Evolutionary conservation across 805 yeast species (phyloP), one percentile per base, ranked within the genome.

Genomic region (Candida montana): DNA sequence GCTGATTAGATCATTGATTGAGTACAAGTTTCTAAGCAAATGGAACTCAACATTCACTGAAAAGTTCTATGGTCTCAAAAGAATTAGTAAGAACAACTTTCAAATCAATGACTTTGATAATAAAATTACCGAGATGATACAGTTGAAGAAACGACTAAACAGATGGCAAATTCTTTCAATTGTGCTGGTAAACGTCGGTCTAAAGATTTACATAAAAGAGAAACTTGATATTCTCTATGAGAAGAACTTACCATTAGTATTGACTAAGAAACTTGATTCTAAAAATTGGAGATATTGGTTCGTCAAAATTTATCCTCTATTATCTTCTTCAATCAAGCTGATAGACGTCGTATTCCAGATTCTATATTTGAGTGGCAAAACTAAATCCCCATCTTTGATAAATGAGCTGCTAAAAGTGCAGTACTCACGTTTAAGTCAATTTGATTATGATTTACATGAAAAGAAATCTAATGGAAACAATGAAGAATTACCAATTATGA

Each of bases 31-130:
- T 51, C 60, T 91, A 37, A 73, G 67, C 39, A 68, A 69, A 37
- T 85, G 93, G 87, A 90, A 86, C 53, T 77, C 95, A 0, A 77
- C 93, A 2, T 87, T 91, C 54, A 87, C 95, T 1, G 97, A 91
- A 59, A 84, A 85, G 56, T 91, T 91, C 57, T 91, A 91, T 57
- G 98, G 97, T 2, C 63, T 91, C 48, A 88, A 88, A 55, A 68
- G 95, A 28, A 56, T 68, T 19, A 59, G 62, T 39, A 45, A 52
- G 36, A 48, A 47, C 10, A 55, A 57, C 31, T 55, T 54, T 57
- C 43, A 67, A 55, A 31, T 75, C 67, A 18, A 61, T 10, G 53
- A 55, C 38, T 37, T 36, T 5, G 44, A 49, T 31, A 34, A 31
- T 63, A 13, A 59, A 62, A 55, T 69, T 58, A n/a, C 44, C 19